Percentiles rank a stretch among this genome's conserved stretches.
Conservation (phyloP, 495 filamentous ascomycete species). For the Podospora comata region DNA sequence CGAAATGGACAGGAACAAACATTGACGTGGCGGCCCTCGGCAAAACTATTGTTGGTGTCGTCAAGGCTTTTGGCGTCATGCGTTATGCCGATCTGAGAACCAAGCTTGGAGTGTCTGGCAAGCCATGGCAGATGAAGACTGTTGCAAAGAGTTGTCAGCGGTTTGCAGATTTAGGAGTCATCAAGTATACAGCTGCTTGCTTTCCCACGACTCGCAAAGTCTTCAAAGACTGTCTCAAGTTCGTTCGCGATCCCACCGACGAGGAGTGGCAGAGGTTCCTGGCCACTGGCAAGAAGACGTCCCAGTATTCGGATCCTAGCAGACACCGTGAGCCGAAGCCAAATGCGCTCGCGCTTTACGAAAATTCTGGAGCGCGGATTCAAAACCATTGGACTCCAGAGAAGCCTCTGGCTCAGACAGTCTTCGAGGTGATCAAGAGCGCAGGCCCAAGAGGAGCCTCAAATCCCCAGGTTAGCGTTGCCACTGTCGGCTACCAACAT, state of each 20-base stretch:
- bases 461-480: slow-evolving; percentile 41
- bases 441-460: slow-evolving; percentile 41
- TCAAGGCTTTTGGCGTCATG: slow-evolving; percentile 48
- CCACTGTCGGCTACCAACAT: slow-evolving; percentile 43
- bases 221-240: slow-evolving; percentile 64
- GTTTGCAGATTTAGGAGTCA: slow-evolving; percentile 63
- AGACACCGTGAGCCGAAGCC: slow-evolving; percentile 32
- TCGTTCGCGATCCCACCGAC: slow-evolving; percentile 66
- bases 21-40: slow-evolving; percentile 51
- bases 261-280: slow-evolving; percentile 61
- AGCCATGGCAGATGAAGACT: slow-evolving; percentile 62
- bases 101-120: slow-evolving; percentile 55
- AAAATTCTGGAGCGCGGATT: slow-evolving; percentile 27
- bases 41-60: slow-evolving; percentile 45
- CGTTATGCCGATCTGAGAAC: slow-evolving; percentile 59
- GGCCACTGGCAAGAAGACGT: slow-evolving; percentile 37
- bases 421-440: slow-evolving; percentile 44
- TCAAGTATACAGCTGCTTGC: slow-evolving; percentile 65
- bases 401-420: slow-evolving; percentile 42
- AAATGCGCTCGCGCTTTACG: slow-evolving; percentile 30
- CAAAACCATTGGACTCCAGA: slow-evolving; percentile 42
- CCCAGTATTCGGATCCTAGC: slow-evolving; percentile 33
- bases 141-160: slow-evolving; percentile 66
- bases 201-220: slow-evolving; percentile 43
- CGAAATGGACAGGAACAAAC: slow-evolving; percentile 49